These are phyloP conservation scores for Saccharomycopsis capsularis DNA, from an alignment of 805 yeast species.

Conservation along the genomic window DNA sequence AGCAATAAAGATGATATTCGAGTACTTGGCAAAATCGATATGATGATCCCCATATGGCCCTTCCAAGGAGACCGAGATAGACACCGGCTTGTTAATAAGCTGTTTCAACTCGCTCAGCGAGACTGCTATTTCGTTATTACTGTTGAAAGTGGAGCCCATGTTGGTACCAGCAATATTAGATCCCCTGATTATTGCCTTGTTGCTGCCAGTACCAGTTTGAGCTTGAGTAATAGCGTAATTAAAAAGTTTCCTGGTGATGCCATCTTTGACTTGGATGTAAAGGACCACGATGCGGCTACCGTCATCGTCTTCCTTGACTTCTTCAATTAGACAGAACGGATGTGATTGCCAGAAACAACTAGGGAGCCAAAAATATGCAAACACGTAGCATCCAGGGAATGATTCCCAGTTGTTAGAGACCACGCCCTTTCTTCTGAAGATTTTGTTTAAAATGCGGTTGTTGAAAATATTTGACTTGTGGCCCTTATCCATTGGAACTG, in stretches of 20 bases:
- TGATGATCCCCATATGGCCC: constrained; percentile 13
- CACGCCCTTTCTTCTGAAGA: no score
- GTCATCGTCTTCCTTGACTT: neutral
- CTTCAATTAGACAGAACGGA: constrained; percentile 12
- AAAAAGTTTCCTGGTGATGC: constrained; percentile 6
- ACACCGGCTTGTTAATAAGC: neutral
- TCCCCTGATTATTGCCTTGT: no score
- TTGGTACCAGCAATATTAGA: no score
- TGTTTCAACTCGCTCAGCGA: neutral
- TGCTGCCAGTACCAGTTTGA: no score
- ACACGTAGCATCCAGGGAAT: constrained; percentile 15
- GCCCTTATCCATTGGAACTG: neutral
- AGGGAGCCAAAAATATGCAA: constrained; percentile 8
- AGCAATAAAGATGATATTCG: constrained; percentile 9
- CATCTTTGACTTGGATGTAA: constrained; percentile 15
- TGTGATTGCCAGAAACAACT: constrained; percentile 14
- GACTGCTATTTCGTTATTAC: no score
- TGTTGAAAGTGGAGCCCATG: no score
- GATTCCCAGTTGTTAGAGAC: neutral
- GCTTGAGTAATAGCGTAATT: no score
- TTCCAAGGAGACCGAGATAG: constrained; percentile 9
- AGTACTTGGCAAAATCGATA: constrained; percentile 1
- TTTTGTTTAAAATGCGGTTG: no score
- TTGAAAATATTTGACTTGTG: no score
- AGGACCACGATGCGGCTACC: neutral